Percentiles rank a stretch among this genome's conserved stretches.
Evolutionary conservation across 225 moss, liverwort and hornwort species (phyloP).

Genomic region (Thuidium tamariscinum): DNA sequence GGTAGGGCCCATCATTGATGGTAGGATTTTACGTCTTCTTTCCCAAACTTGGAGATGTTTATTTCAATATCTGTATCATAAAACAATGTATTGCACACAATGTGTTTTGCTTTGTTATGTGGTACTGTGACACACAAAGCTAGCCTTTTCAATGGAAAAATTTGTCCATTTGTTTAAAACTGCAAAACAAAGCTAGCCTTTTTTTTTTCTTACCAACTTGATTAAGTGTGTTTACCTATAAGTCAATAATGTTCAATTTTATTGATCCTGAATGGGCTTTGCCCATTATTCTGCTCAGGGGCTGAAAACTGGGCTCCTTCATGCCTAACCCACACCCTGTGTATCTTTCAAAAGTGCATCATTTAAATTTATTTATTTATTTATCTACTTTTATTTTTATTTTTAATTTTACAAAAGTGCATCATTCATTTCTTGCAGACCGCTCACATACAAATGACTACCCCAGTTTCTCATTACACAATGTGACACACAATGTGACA

Average conservation of each 20-base stretch:
- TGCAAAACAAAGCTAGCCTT: no score
- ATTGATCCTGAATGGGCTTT: not conserved
- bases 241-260: not conserved
- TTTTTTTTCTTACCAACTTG: not conserved
- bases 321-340: not conserved
- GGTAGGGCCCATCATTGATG: no score
- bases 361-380: no score
- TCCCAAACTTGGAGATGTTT: not conserved
- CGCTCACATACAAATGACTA: not conserved
- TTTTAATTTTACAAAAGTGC: not conserved
- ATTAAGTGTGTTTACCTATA: accelerated
- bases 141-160: no score
- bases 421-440: not conserved
- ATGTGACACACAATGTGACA: no score
- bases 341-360: not conserved
- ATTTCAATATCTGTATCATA: not conserved
- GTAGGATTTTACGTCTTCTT: no score
- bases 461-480: not conserved
- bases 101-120: no score
- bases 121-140: not conserved
- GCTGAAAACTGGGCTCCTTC: not conserved
- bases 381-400: no score
- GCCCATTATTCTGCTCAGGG: not conserved
- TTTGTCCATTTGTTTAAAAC: no score
- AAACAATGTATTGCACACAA: no score